Evolutionary conservation across 73 alveolate species (phyloP), one percentile per base, ranked within the genome.

Genomic region (Paramecium bursaria): DNA sequence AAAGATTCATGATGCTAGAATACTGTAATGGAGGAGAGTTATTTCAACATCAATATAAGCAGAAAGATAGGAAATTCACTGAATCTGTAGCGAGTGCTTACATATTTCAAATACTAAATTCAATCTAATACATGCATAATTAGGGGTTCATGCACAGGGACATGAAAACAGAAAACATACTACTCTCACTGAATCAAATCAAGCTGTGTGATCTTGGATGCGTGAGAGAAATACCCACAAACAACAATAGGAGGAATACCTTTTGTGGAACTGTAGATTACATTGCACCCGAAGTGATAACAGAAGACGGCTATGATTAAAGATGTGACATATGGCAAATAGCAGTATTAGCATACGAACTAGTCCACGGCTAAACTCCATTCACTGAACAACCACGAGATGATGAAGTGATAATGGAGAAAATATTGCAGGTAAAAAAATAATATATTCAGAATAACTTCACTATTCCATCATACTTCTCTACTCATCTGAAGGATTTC

Each of bases 231-330:
- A 67, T 67, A 21, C 82, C 82, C 6, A 15, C 27, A 10, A 26
- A 39, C 2, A 92, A 87, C 23, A 77, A 75, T 29, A 74, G 90
- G 25, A 23, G 99, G 7, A 79, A 42, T 61, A 95, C 99, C 1
- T 94, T 91, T 60, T 95, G 99, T 73, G 98, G 99, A n/a, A 95
- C 99, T 11, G 92, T 93, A 0, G 97, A 93, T 74, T 95, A 95
- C 74, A 90, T 95, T 51, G 98, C 99, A 1, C 99, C 99, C 1
- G 99, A 95, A 74, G 91, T 95, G 52, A 88, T 95, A 9, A 52
- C 88, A 21, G 88, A 90, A 47, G 73, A 85, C 17, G 96, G 96
- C 3, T 95, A 95, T 74, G 96, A 94, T 77, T 92, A 91, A 42
- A 80, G 90, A 49, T 90, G 95, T 49, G 99, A 95, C 79, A 79